Percentiles rank a stretch among this genome's conserved stretches.
Conservation (phyloP, 148 eudicot genomes). For the Hydrangea macrophylla region DNA sequence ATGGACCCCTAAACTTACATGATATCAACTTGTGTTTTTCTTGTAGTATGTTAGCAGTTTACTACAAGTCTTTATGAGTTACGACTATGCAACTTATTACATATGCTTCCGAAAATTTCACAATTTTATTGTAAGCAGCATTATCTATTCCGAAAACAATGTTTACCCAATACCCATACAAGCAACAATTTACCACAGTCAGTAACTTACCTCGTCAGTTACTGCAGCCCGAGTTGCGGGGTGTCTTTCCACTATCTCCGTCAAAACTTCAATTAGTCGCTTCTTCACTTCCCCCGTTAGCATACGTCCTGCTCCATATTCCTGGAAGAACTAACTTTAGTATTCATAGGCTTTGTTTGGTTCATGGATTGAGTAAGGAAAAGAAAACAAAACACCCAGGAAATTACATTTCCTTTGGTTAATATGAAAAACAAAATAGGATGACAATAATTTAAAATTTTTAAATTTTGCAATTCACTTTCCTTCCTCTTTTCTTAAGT, state of each 20-base stretch:
- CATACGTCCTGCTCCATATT: conserved; percentile 87
- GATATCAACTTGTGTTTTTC: no score
- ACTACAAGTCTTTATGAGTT: neutral
- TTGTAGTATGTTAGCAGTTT: no score
- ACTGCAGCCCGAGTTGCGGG: conserved; percentile 81
- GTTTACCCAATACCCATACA: neutral
- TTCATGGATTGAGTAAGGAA: no score
- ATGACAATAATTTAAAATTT: no score
- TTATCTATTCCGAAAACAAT: neutral
- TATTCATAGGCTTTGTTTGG: no score
- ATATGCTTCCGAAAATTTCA: neutral
- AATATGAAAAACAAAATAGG: no score
- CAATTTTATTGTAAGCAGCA: neutral
- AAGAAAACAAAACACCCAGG: neutral
- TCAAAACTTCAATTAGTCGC: conserved; percentile 73
- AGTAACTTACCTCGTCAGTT: conserved; percentile 71
- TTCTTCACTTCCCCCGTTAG: conserved; percentile 91
- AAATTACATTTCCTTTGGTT: no score
- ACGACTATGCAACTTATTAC: neutral
- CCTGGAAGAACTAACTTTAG: conserved; percentile 39
- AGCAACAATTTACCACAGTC: neutral
- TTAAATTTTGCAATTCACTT: no score
- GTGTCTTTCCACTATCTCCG: conserved; percentile 87
- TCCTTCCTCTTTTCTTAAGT: no score
- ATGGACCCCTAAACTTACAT: no score